phyloP scores from a whole-genome alignment of 352 stramenopile genomes.

The Pythium brachiatum region DNA sequence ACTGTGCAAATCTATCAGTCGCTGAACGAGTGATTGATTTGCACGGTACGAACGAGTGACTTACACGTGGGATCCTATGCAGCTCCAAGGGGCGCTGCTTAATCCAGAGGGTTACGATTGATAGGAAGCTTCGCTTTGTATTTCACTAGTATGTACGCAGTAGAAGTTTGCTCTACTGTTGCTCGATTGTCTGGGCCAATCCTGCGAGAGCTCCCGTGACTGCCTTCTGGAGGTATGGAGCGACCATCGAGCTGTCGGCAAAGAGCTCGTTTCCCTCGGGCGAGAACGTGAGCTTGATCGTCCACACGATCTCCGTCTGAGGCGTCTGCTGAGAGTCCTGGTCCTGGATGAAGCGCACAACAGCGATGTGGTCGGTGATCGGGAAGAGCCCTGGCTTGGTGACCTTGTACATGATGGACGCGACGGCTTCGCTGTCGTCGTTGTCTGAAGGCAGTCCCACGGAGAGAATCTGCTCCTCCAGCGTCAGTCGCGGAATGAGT shows the following conservation, averaged over 20 bases:
- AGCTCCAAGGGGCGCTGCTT: too few species aligned
- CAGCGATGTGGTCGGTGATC: slow-evolving; percentile 2
- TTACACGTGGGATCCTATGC: too few species aligned
- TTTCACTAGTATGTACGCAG: too few species aligned
- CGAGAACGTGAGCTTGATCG: not conserved
- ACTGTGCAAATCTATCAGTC: too few species aligned
- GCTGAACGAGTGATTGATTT: too few species aligned
- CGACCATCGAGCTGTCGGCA: not conserved
- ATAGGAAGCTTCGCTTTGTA: too few species aligned
- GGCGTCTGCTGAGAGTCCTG: not conserved
- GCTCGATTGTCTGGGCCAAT: not conserved
- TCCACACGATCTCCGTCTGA: slow-evolving; percentile 7
- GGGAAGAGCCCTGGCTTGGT: not conserved
- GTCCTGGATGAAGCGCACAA: slow-evolving; percentile 10
- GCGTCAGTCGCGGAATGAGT: not conserved
- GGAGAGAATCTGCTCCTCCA: slow-evolving; percentile 7
- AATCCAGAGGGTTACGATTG: too few species aligned
- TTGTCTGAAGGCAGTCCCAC: not conserved
- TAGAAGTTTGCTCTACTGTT: too few species aligned
- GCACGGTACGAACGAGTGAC: too few species aligned
- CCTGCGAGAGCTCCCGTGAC: not conserved
- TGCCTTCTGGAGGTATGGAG: not conserved
- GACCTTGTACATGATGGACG: slow-evolving; percentile 1
- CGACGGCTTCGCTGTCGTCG: not conserved
- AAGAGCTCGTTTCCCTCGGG: not conserved